Conservation (phyloP, 2,329 filamentous ascomycete genomes). For the Xylariaceae sp. region DNA sequence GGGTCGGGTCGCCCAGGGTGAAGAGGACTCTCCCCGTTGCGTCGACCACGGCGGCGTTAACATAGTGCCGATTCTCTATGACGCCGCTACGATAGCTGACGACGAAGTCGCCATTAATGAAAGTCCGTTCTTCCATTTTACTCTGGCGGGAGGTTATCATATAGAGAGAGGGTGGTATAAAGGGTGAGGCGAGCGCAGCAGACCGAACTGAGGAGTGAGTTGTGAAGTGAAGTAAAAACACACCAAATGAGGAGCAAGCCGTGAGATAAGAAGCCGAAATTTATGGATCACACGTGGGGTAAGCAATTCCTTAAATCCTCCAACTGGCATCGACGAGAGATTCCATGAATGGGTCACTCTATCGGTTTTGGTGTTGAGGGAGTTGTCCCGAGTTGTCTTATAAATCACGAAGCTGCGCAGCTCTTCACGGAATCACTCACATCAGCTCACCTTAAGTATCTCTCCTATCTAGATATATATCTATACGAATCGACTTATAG, state of each 20-base stretch:
- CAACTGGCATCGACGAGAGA: not conserved
- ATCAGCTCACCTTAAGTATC: too few relatives aligned
- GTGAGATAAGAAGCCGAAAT: not conserved
- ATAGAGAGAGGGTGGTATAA: not conserved
- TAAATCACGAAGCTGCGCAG: too few relatives aligned
- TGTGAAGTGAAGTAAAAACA: not conserved
- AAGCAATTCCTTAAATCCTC: not conserved
- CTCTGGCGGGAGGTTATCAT: not conserved
- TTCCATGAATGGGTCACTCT: too few relatives aligned
- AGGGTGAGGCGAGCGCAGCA: not conserved
- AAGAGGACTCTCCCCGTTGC: not conserved
- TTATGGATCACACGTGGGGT: not conserved
- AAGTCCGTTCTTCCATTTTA: not conserved
- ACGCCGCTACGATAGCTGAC: not conserved
- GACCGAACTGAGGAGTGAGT: not conserved
- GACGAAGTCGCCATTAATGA: not conserved
- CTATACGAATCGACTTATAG: too few relatives aligned
- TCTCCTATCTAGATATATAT: too few relatives aligned
- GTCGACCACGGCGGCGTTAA: constrained; percentile 1
- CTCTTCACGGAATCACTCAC: too few relatives aligned
- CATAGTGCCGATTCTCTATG: not conserved
- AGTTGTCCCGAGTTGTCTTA: too few relatives aligned
- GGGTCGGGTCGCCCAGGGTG: not conserved
- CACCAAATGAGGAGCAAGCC: not conserved
- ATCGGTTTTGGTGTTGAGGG: not conserved